Conservation (phyloP, 192 early-diverging fungal species). For the Backusella luteola region DNA sequence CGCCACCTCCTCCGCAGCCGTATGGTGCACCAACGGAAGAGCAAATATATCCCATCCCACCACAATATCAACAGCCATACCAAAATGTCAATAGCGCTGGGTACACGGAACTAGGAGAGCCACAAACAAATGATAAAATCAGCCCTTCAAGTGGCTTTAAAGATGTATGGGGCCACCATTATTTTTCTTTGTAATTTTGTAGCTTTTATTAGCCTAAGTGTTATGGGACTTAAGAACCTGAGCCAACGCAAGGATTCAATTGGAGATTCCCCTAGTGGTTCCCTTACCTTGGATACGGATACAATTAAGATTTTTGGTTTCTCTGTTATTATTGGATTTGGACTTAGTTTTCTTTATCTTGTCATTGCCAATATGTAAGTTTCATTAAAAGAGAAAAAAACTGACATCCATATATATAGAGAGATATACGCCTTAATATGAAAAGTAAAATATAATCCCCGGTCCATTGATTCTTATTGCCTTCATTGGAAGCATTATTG, state of each 20-base stretch:
- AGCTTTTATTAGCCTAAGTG: slow-evolving; percentile 52
- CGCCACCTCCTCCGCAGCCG: background rate
- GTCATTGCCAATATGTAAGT: slow-evolving; percentile 37
- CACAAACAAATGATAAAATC: background rate
- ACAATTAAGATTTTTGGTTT: slow-evolving; percentile 33
- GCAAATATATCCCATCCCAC: background rate
- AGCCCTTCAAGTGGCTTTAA: slow-evolving; percentile 37
- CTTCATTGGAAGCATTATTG: slow-evolving; percentile 38
- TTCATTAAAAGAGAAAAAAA: background rate
- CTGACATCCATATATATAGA: too few relatives aligned
- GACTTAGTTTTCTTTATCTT: slow-evolving; percentile 43
- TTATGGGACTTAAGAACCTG: slow-evolving; percentile 41
- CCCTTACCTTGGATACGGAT: slow-evolving; percentile 25
- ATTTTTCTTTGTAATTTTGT: slow-evolving; percentile 53
- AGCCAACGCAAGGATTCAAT: background rate
- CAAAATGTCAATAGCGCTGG: background rate
- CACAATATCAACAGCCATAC: background rate
- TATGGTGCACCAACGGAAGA: background rate
- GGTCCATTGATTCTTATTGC: slow-evolving; percentile 41
- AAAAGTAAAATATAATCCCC: slow-evolving; percentile 15
- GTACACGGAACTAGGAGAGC: background rate
- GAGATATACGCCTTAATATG: too few relatives aligned
- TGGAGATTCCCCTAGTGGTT: background rate
- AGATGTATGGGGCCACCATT: slow-evolving; percentile 71
- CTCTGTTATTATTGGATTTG: slow-evolving; percentile 34